Conservation (phyloP, 2,329 filamentous ascomycete genomes). For the Alternaria triticimaculans region DNA sequence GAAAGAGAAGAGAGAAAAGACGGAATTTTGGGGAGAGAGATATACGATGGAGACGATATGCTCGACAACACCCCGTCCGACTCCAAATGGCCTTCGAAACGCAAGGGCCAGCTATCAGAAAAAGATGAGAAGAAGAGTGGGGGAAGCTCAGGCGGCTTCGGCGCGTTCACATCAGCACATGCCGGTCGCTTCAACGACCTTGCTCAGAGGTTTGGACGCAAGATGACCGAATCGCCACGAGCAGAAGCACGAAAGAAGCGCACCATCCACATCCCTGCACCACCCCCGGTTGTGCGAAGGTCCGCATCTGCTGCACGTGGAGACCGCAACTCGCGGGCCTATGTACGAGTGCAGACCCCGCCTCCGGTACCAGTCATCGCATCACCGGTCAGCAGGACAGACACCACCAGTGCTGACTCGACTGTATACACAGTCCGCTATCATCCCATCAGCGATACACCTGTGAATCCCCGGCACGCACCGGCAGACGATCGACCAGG, state of each 20-base stretch:
- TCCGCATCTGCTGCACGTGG: slow-evolving; percentile 33
- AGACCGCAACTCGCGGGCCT: slow-evolving; percentile 35
- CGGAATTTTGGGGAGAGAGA: slow-evolving; percentile 85
- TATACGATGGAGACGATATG: slow-evolving; percentile 95
- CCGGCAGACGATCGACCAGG: slow-evolving; percentile 25
- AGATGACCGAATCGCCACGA: slow-evolving; percentile 35
- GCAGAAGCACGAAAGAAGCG: slow-evolving; percentile 41
- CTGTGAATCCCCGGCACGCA: slow-evolving; percentile 24
- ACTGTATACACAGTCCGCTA: slow-evolving; percentile 70
- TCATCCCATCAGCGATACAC: slow-evolving; percentile 59
- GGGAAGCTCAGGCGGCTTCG: slow-evolving; percentile 27
- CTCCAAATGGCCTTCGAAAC: slow-evolving; percentile 55
- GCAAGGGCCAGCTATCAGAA: slow-evolving; percentile 42
- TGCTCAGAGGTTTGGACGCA: slow-evolving; percentile 37
- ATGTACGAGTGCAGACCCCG: slow-evolving; percentile 39
- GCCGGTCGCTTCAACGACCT: slow-evolving; percentile 33
- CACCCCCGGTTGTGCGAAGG: slow-evolving; percentile 35
- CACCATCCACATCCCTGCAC: slow-evolving; percentile 43
- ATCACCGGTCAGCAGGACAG: slow-evolving; percentile 65
- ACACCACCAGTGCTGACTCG: slow-evolving; percentile 67
- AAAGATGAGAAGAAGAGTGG: slow-evolving; percentile 41
- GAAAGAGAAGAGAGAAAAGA: slow-evolving; percentile 95
- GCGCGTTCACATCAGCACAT: slow-evolving; percentile 35
- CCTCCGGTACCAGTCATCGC: slow-evolving; percentile 55
- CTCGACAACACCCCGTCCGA: slow-evolving; percentile 71